Base-by-base conservation (phyloP, 2,329 filamentous ascomycete genomes). In the Canariomyces notabilis region DNA sequence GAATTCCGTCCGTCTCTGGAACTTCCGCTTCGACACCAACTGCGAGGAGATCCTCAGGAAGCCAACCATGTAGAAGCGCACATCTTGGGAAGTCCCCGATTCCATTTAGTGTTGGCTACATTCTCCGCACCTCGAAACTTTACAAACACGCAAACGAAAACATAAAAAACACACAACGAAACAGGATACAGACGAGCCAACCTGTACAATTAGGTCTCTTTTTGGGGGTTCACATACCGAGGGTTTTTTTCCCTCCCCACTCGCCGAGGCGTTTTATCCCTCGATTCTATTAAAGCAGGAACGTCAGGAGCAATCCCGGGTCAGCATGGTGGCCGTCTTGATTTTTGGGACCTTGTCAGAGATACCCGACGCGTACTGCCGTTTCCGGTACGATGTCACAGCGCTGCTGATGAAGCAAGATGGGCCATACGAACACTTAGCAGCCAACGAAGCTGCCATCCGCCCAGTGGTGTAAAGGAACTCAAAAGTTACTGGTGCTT, bases 21-120 rank as follows among this genome's bases (percentile, higher is more conserved):
- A 87, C 66, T 81, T 94, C 69, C 85, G 91, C 37, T 98, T 96
- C 67, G 89, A 96, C 61, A 88, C 87, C 66, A 96, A 97, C 74
- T 95, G 89, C 70, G 88, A 95, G 61, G 87, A 91, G 21, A 91
- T 97, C 57, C 74, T 97, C 50, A 70, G 70, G 57, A 73, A 75
- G 60, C 81, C 81, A 33, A 75, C 73, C 57, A 67, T 71, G 60
- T 83, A 76, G 61, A 61, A 46, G 31, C 31, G 48, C 37, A 32
- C 37, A 32, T 36, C 21, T 31, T 40, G 19, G 8, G 4, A 20
- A 19, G 21, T 23, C 37, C 16, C 36, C 19, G 16, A 34, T 19
- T 35, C 46, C 31, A 20, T 22, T 16, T 21, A n/a, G n/a, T n/a
- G n/a, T n/a, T n/a, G n/a, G n/a, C n/a, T n/a, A n/a, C n/a, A n/a